Conservation (phyloP, 805 yeast genomes). For the Sugiyamaella smithiae region DNA sequence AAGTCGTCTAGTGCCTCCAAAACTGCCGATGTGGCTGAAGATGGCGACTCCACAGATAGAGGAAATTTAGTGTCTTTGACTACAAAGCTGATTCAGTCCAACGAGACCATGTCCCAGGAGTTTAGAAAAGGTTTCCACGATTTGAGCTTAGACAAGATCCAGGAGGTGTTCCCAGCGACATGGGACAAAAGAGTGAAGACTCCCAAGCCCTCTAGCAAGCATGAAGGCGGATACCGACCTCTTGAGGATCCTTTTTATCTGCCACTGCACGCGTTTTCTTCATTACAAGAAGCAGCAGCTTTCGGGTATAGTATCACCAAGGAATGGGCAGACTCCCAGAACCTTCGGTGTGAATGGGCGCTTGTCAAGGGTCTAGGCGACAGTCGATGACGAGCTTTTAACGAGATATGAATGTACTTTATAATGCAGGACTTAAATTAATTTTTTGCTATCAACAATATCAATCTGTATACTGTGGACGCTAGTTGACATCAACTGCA, state of each 20-base stretch:
- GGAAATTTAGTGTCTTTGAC: constrained; percentile 5
- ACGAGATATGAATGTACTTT: constrained; percentile 3
- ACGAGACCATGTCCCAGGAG: constrained; percentile 27
- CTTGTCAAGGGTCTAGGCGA: constrained; percentile 17
- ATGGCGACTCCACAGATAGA: constrained; percentile 11
- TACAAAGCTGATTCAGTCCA: constrained; percentile 2
- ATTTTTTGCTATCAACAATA: too few species aligned
- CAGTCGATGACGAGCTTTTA: constrained; percentile 4
- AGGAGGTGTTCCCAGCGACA: constrained; percentile 24
- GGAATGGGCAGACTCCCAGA: constrained; percentile 37
- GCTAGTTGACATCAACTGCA: constrained; percentile 34
- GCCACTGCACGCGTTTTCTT: constrained; percentile 38
- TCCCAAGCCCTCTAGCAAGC: constrained; percentile 20
- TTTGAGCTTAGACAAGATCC: constrained; percentile 24
- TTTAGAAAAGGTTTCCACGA: constrained; percentile 30
- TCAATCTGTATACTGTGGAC: too few species aligned
- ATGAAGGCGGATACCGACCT: constrained; percentile 34
- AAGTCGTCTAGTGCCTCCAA: constrained; percentile 1
- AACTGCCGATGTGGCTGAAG: constrained; percentile 4
- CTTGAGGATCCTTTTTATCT: constrained; percentile 33
- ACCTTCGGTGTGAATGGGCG: constrained; percentile 32
- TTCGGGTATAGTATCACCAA: constrained; percentile 35
- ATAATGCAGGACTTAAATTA: background rate
- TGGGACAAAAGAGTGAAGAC: constrained; percentile 16
- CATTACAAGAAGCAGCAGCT: constrained; percentile 41